A percentile compares a stretch with the other conserved stretches of the same genome.
These are phyloP conservation scores for Trametes cingulata DNA, from an alignment of 768 basidiomycete genomes.

Conservation along the genomic window DNA sequence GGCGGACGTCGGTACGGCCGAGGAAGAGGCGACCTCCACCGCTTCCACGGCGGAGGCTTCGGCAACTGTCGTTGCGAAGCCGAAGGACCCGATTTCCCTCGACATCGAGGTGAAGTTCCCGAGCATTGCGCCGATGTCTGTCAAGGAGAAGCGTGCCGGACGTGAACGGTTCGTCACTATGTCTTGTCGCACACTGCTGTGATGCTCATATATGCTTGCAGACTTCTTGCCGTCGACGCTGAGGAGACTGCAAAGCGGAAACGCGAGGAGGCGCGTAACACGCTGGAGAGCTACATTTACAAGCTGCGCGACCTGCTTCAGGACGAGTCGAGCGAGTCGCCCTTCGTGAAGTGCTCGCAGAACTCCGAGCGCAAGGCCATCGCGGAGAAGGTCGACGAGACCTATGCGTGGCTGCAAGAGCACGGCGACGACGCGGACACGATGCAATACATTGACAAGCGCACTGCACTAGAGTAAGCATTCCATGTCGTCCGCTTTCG, in stretches of 20 bases:
- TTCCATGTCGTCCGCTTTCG: neutral
- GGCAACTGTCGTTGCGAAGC: slow-evolving; percentile 33
- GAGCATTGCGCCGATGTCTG: slow-evolving; percentile 73
- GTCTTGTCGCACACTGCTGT: neutral
- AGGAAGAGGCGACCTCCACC: slow-evolving; percentile 14
- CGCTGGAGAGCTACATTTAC: slow-evolving; percentile 93
- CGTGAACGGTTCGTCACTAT: slow-evolving; percentile 60
- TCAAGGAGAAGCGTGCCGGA: slow-evolving; percentile 72
- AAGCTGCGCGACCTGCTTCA: slow-evolving; percentile 80
- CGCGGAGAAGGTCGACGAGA: slow-evolving; percentile 65
- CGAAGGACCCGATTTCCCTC: slow-evolving; percentile 62
- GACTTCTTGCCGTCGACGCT: slow-evolving; percentile 75
- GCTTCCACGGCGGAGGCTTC: slow-evolving; percentile 36
- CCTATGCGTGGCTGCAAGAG: slow-evolving; percentile 81
- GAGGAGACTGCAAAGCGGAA: slow-evolving; percentile 76
- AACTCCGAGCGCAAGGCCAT: slow-evolving; percentile 68
- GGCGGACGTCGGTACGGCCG: slow-evolving; percentile 40
- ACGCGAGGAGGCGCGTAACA: slow-evolving; percentile 88
- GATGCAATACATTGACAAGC: slow-evolving; percentile 69
- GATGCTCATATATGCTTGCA: slow-evolving; percentile 32
- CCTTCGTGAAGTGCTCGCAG: slow-evolving; percentile 86
- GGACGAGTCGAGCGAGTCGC: slow-evolving; percentile 59
- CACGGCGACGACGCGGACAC: slow-evolving; percentile 83
- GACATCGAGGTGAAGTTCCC: slow-evolving; percentile 63
- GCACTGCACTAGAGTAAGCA: slow-evolving; percentile 81